Conservation (phyloP, 371 early-diverging fungal species). For the Massospora cicadina region DNA sequence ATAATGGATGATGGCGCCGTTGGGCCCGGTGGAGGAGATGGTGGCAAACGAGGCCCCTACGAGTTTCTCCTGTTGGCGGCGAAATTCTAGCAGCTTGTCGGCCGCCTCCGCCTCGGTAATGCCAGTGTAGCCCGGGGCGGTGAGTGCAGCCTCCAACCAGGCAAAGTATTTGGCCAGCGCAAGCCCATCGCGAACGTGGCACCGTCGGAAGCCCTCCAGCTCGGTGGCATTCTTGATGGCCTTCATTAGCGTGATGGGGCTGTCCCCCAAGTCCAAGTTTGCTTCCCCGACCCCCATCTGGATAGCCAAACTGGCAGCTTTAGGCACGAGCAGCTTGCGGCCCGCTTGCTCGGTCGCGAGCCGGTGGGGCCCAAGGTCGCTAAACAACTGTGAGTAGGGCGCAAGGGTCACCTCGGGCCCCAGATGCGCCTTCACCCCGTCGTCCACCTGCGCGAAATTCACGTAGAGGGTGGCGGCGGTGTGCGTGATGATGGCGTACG, state of each 20-base stretch:
- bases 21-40: slow-evolving; percentile 88
- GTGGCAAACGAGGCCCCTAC: slow-evolving; percentile 94
- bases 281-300: slow-evolving; percentile 32
- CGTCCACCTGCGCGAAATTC: slow-evolving; percentile 46
- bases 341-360: neutral
- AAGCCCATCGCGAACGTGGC: slow-evolving; percentile 87
- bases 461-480: slow-evolving; percentile 57
- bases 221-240: slow-evolving; percentile 89
- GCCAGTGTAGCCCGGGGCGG: slow-evolving; percentile 17
- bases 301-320: slow-evolving; percentile 37
- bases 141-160: slow-evolving; percentile 82
- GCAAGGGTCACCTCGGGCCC: slow-evolving; percentile 33
- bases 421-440: slow-evolving; percentile 42
- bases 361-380: slow-evolving; percentile 29
- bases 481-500: slow-evolving; percentile 68
- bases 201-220: slow-evolving; percentile 80
- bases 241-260: slow-evolving; percentile 63
- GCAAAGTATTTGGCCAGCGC: slow-evolving; percentile 84
- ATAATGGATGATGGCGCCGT: slow-evolving; percentile 99
- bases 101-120: slow-evolving; percentile 68
- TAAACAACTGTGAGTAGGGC: slow-evolving; percentile 65
- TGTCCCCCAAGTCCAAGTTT: slow-evolving; percentile 29
- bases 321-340: slow-evolving; percentile 31
- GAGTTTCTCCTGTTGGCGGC: slow-evolving; percentile 41
- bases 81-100: slow-evolving; percentile 45